Conservation (phyloP, 2,329 filamentous ascomycete genomes). For the Pseudogymnoascus sp. region DNA sequence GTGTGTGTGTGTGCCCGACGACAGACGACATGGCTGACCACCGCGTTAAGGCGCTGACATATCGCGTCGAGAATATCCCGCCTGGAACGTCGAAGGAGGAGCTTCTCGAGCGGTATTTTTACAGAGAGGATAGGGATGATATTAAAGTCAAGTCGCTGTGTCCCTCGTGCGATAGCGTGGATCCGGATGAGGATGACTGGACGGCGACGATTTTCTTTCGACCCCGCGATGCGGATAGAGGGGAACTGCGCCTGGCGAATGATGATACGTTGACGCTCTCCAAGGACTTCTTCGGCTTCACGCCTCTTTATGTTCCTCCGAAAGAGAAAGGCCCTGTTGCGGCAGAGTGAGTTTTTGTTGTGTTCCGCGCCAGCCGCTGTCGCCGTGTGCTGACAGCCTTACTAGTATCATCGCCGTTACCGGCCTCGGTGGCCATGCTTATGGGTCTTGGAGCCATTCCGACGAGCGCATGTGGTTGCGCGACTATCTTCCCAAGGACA, state of each 20-base stretch:
- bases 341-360: not conserved
- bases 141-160: slow-evolving; percentile 11
- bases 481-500: slow-evolving; percentile 8
- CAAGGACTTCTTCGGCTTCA: not conserved
- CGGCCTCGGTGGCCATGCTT: slow-evolving; percentile 11
- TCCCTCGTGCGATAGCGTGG: not conserved
- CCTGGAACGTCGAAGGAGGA: slow-evolving; percentile 6
- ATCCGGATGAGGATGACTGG: slow-evolving; percentile 1
- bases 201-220: not conserved
- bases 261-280: slow-evolving; percentile 1
- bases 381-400: not conserved
- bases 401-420: slow-evolving; percentile 11
- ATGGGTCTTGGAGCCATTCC: slow-evolving; percentile 8
- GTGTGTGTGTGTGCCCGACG: not conserved
- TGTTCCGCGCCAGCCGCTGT: not conserved
- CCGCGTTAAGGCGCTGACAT: not conserved
- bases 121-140: slow-evolving; percentile 2
- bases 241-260: not conserved
- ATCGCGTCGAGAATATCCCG: slow-evolving; percentile 13
- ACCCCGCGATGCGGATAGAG: not conserved
- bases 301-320: not conserved
- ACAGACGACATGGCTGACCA: not conserved
- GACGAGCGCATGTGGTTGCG: slow-evolving; percentile 10
- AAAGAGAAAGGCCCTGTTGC: not conserved
- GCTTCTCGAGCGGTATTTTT: not conserved